Evolutionary conservation across 345 rosid species (phyloP), one percentile per base, ranked within the genome.

Genomic region (Isatis tinctoria): DNA sequence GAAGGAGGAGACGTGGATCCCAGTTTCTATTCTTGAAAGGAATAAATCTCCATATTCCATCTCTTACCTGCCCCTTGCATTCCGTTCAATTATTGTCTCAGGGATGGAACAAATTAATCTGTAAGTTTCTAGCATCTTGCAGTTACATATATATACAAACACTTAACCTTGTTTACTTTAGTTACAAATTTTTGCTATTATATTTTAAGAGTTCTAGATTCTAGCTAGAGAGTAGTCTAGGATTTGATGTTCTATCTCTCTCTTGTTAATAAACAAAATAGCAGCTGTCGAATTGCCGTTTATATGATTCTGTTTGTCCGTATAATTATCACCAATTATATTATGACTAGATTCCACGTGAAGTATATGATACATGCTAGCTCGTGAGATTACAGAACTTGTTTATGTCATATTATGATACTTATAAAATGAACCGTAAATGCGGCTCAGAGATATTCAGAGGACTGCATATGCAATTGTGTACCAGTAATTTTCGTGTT

Each of bases 21-120:
- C 91, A 6, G 95, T 94, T 17, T 91, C 93, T 65, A 75, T 87
- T 79, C 97, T 94, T 77, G 98, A 90, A 79, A 85, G 98, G 84
- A 91, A 91, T 73, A 86, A 77, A 78, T 91, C 98, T 80, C 91
- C 93, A 35, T 89, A 88, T 71, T 71, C 84, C 32, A 94, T 94
- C 80, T 94, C 97, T 68, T 88, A 81, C 84, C 78, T 91, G 83
- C 98, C 98, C 70, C 85, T 89, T 59, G 91, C 87, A 14, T 94
- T 89, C 79, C 89, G 88, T 80, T 85, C 93, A n/a, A 62, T 91
- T 61, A 71, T 91, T 60, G 75, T 74, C 41, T 87, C 93, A 28
- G 89, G 91, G 26, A 81, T 94, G 97, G 97, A 91, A 83, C 96
- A 87, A 75, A 90, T 88, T 71, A 83, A 77, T 65, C 78, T 81